A percentile compares a stretch with the other conserved stretches of the same genome.
Conservation (phyloP, 2,329 filamentous ascomycete genomes). For the Graphilbum fragrans region DNA sequence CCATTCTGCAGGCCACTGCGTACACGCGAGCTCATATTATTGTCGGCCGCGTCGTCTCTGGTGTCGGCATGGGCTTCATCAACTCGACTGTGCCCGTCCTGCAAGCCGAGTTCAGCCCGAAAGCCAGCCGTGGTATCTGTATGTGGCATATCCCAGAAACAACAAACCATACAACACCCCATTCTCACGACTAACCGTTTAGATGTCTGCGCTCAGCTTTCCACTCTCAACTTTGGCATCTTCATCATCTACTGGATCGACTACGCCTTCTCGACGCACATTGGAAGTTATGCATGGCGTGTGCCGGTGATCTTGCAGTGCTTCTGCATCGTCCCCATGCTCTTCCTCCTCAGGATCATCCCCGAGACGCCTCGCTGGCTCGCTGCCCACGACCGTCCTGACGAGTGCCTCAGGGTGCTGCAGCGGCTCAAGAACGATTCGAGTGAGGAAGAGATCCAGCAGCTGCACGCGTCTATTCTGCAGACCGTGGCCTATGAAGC, state of each 20-base stretch:
- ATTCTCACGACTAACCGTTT: conserved; percentile 17
- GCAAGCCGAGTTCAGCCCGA: conserved; percentile 21
- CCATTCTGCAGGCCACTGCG: conserved; percentile 21
- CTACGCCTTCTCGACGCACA: conserved; percentile 21
- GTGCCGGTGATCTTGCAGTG: conserved; percentile 33
- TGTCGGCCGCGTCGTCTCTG: conserved; percentile 18
- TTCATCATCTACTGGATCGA: conserved; percentile 24
- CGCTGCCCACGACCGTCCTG: conserved; percentile 21
- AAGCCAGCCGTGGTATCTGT: conserved; percentile 2
- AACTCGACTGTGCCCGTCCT: conserved; percentile 18
- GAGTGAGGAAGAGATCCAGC: conserved; percentile 13
- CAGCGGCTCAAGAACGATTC: conserved; percentile 13
- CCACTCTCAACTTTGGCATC: conserved; percentile 20
- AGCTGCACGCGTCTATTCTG: conserved; percentile 7
- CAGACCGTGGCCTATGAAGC: conserved; percentile 15
- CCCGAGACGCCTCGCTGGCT: conserved; percentile 35
- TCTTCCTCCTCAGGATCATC: conserved; percentile 21
- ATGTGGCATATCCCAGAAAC: conserved; percentile 11
- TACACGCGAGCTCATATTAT: conserved; percentile 27
- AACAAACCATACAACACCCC: too few species aligned
- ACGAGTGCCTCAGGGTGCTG: conserved; percentile 19
- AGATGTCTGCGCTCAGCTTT: conserved; percentile 18
- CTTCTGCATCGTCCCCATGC: conserved; percentile 22
- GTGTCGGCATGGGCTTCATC: conserved; percentile 31
- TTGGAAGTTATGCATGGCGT: conserved; percentile 22